Evolutionary conservation across 164 flowering plant species (phyloP), one percentile per base, ranked within the genome.

Genomic region (Piper longum): DNA sequence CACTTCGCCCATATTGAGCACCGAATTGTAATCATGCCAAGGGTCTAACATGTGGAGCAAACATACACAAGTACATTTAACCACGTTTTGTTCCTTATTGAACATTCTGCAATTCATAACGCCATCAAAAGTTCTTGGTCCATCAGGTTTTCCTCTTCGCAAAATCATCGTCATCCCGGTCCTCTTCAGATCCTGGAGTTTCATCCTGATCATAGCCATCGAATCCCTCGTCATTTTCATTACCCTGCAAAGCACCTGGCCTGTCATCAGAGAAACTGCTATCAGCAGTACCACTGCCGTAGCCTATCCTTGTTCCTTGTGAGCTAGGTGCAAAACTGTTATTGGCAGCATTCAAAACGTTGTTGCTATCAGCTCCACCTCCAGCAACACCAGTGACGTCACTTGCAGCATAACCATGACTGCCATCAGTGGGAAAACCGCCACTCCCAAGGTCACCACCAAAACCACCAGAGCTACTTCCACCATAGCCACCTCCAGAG

Each of bases 141-240:
- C 14, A 48, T 70, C 73, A 71, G 18, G 41, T 75, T 65, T 78
- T 75, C 63, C 61, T 71, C 67, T 80, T 79, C 59, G 84, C 83
- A 56, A 67, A 77, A 65, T 79, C 79, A 43, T 66, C 77, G 17
- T 72, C 76, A 62, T 77, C 81, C 66, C 65, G 66, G 44, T 63
- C 70, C 16, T 56, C 80, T 12, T 69, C 79, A 41, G 36, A 6
- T 26, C 26, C 60, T 36, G 8, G 0, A 1, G 72, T 55, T 7
- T 64, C 75, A 13, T 54, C 74, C 59, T 61, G 68, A 18, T 43
- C 44, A 43, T 18, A 16, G 19, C 3, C 19, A 16, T 9, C 51
- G 42, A 41, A 44, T 39, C 17, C 64, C 16, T 48, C 52, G 14
- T 48, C 52, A 48, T 14, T 8, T 14, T 9, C 14, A 14, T 48